phyloP scores from a whole-genome alignment of 2,329 filamentous ascomycete species.

The Lasiodiplodia theobromae region DNA sequence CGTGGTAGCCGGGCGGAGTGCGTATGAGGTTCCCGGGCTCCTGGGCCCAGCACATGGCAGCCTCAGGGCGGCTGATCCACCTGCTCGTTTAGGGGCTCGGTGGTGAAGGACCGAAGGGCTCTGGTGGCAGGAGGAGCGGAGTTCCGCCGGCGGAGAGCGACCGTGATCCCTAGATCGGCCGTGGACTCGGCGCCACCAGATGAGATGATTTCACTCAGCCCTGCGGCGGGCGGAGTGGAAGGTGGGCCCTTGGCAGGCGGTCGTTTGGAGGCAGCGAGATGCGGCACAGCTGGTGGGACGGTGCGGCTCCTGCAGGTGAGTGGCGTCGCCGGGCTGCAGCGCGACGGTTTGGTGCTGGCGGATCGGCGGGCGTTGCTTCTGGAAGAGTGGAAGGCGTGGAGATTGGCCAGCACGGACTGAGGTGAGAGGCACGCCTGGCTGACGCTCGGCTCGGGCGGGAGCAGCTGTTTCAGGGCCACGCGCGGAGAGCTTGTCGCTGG shows the following conservation, averaged over 20 bases:
- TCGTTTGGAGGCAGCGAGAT: conserved; percentile 5
- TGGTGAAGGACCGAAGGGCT: conserved; percentile 4
- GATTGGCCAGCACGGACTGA: conserved; percentile 22
- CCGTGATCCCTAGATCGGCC: conserved; percentile 3
- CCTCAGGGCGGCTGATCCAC: conserved; percentile 15
- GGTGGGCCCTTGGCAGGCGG: conserved; percentile 18
- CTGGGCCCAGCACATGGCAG: conserved; percentile 19
- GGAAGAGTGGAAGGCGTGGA: conserved; percentile 26
- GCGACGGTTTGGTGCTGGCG: conserved; percentile 19
- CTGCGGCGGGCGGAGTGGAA: conserved; percentile 24
- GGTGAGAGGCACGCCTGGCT: neutral
- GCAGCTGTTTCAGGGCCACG: conserved; percentile 22
- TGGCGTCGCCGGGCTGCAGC: conserved; percentile 22
- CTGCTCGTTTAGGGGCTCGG: conserved; percentile 16
- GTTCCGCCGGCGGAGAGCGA: conserved; percentile 6
- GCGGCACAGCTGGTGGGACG: conserved; percentile 26
- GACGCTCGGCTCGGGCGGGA: conserved; percentile 13
- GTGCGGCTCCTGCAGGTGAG: conserved; percentile 27
- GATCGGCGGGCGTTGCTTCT: conserved; percentile 27
- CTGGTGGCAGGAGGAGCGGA: conserved; percentile 10
- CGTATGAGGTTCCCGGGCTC: conserved; percentile 18
- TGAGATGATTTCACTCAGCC: conserved; percentile 19
- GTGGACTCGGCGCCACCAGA: conserved; percentile 18
- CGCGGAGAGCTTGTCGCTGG: conserved; percentile 13
- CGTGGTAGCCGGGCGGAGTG: conserved; percentile 14